Percentiles rank a stretch among this genome's conserved stretches.
Evolutionary conservation across 2,329 filamentous ascomycete species (phyloP).

Genomic region (Ambrosiella beaveri): DNA sequence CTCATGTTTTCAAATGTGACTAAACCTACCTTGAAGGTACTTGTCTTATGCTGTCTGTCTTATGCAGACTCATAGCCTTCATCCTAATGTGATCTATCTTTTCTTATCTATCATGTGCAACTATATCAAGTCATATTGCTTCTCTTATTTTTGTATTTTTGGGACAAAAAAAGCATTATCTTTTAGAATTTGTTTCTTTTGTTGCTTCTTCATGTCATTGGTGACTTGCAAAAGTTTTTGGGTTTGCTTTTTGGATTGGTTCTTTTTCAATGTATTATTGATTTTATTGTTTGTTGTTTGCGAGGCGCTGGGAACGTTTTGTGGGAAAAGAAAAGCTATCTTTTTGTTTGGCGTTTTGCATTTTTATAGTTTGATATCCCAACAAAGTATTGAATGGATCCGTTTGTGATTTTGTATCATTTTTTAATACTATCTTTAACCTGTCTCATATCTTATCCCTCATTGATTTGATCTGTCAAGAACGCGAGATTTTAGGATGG

Average conservation of each 20-base stretch:
- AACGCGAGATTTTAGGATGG: too few relatives aligned
- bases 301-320: not conserved
- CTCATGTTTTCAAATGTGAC: too few relatives aligned
- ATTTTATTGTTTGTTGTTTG: not conserved
- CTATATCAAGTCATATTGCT: not conserved
- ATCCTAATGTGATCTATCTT: not conserved
- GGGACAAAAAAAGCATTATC: not conserved
- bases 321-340: slow-evolving; percentile 1
- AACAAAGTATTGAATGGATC: too few relatives aligned
- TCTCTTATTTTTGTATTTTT: not conserved
- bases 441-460: too few relatives aligned
- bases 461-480: too few relatives aligned
- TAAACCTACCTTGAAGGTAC: too few relatives aligned
- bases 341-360: not conserved
- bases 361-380: too few relatives aligned
- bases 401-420: too few relatives aligned
- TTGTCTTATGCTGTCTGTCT: too few relatives aligned
- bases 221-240: not conserved
- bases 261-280: not conserved
- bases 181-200: not conserved
- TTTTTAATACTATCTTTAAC: too few relatives aligned
- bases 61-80: too few relatives aligned
- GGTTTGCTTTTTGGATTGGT: not conserved
- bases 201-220: not conserved
- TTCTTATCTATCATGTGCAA: not conserved